phyloP scores from a whole-genome alignment of 306 rosid species.

The Rosa persica region DNA sequence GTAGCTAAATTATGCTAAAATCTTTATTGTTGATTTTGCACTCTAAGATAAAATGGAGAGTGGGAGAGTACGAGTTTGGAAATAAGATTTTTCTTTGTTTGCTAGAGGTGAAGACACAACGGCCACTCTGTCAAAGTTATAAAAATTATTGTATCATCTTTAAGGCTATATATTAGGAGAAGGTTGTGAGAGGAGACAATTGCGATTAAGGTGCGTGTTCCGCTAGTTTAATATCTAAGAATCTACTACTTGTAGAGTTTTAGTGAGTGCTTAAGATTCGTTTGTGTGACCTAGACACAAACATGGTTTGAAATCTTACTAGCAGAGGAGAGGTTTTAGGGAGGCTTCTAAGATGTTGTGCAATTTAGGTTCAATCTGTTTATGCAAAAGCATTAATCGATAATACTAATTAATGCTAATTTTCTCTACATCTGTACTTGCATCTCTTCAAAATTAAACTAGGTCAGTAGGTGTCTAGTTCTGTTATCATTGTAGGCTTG shows the following conservation, averaged over 20 bases:
- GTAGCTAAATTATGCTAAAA: too few species aligned
- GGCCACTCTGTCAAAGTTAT: too few species aligned
- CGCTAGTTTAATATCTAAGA: neutral
- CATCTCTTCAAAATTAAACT: neutral
- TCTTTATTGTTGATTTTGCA: too few species aligned
- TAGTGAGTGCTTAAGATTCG: neutral
- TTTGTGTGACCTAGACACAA: neutral
- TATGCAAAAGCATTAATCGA: too few species aligned
- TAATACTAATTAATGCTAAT: neutral
- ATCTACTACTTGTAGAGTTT: neutral
- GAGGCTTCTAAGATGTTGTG: neutral
- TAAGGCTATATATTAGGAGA: neutral
- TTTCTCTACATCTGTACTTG: neutral
- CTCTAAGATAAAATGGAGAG: too few species aligned
- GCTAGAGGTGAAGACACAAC: too few species aligned
- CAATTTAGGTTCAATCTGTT: neutral
- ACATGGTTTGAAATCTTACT: neutral
- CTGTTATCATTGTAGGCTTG: conserved; percentile 44
- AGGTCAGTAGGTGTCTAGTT: neutral
- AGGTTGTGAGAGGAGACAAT: neutral
- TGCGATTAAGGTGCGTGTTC: neutral
- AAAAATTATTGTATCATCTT: too few species aligned
- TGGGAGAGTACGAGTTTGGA: too few species aligned
- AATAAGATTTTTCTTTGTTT: too few species aligned
- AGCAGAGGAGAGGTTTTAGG: neutral